phyloP scores from a whole-genome alignment of 2,329 filamentous ascomycete genomes.

The Pseudogymnoascus sp. region DNA sequence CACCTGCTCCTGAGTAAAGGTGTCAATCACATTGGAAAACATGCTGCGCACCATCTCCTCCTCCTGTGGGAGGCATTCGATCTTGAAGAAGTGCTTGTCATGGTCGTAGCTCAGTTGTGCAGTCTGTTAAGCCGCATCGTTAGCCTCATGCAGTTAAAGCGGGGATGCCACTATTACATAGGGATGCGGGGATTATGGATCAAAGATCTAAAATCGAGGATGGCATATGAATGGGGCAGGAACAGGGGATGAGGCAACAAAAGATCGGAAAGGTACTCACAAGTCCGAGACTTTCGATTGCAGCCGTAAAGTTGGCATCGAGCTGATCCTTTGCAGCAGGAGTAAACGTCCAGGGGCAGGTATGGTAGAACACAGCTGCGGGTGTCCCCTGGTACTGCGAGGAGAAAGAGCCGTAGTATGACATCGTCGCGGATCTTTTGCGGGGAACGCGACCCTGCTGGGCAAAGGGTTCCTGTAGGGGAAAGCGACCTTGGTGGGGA shows the following conservation, averaged over 20 bases:
- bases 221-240: background rate
- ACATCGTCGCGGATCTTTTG: background rate
- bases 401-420: background rate
- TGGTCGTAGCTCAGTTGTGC: background rate
- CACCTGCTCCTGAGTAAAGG: background rate
- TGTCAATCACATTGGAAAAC: background rate
- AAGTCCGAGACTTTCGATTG: background rate
- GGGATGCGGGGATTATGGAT: background rate
- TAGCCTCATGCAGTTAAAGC: background rate
- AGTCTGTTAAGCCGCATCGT: background rate
- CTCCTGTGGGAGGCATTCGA: background rate
- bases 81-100: constrained; percentile 4
- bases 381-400: background rate
- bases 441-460: too few species aligned
- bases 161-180: background rate
- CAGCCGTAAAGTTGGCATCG: background rate
- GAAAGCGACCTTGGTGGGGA: too few species aligned
- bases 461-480: too few species aligned
- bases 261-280: background rate
- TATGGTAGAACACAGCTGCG: background rate
- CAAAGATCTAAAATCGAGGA: background rate
- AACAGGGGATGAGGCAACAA: background rate
- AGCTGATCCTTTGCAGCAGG: background rate
- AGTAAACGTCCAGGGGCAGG: background rate
- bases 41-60: background rate